phyloP scores from a whole-genome alignment of 2,329 filamentous ascomycete species.

The Xylariaceae sp. region DNA sequence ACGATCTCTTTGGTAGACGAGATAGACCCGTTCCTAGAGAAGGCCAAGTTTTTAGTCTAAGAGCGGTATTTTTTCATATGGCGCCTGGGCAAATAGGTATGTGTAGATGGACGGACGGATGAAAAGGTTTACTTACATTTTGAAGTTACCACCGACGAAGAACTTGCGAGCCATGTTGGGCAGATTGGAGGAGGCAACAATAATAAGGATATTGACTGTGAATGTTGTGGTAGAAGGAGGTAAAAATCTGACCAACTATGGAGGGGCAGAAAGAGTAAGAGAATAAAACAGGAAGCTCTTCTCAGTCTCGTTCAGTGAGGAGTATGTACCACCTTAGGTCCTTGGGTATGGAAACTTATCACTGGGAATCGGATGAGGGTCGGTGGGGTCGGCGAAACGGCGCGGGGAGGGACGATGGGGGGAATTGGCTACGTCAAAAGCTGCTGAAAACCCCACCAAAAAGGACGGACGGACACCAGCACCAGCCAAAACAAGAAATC shows the following conservation, averaged over 20 bases:
- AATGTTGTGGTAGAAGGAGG: background rate
- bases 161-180: constrained; percentile 90
- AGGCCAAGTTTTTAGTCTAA: constrained; percentile 5
- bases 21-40: constrained; percentile 84
- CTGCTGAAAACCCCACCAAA: constrained; percentile 14
- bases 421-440: background rate
- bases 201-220: background rate
- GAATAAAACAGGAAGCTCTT: too few species aligned
- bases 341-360: background rate
- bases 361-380: constrained; percentile 2
- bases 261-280: too few species aligned
- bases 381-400: background rate
- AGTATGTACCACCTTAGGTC: too few species aligned
- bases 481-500: constrained; percentile 11
- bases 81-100: constrained; percentile 24
- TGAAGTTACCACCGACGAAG: constrained; percentile 99
- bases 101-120: background rate
- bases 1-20: constrained; percentile 91
- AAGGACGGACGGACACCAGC: background rate
- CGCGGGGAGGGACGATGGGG: background rate
- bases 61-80: constrained; percentile 21
- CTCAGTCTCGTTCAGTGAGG: too few species aligned
- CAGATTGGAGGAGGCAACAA: constrained; percentile 11
- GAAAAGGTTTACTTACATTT: constrained; percentile 71
- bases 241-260: background rate